Conservation (phyloP, 805 yeast species). For the Metschnikowia dekortorum region DNA sequence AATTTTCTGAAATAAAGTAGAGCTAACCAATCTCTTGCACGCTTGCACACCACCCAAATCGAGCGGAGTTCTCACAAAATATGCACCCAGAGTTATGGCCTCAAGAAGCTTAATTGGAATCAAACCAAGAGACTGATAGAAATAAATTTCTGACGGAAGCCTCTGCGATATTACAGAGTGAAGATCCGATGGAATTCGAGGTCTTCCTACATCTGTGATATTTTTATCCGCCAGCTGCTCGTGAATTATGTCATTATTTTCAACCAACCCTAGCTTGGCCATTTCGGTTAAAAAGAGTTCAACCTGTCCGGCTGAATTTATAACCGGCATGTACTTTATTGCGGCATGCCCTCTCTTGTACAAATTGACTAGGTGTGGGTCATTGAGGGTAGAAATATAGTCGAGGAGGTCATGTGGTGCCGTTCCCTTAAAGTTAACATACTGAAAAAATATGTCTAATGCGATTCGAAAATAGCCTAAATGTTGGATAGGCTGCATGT, state of each 20-base stretch:
- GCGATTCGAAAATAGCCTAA: constrained; percentile 38
- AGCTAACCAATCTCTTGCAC: constrained; percentile 52
- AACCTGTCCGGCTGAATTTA: constrained; percentile 64
- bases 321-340: constrained; percentile 67
- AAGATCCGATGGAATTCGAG: constrained; percentile 66
- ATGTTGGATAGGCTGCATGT: constrained; percentile 37
- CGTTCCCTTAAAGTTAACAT: constrained; percentile 24
- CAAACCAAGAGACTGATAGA: constrained; percentile 76
- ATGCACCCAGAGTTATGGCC: constrained; percentile 60
- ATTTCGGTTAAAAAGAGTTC: constrained; percentile 49
- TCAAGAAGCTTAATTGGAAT: constrained; percentile 60
- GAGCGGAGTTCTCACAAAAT: constrained; percentile 59
- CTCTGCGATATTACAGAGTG: constrained; percentile 81
- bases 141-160: constrained; percentile 80
- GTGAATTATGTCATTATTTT: constrained; percentile 6
- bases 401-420: constrained; percentile 36
- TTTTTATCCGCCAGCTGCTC: neutral
- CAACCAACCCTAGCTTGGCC: constrained; percentile 28
- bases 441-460: constrained; percentile 36
- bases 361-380: constrained; percentile 41
- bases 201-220: neutral
- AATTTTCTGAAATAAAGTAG: constrained; percentile 42
- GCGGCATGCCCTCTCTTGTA: constrained; percentile 69
- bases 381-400: constrained; percentile 43
- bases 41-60: constrained; percentile 59